Conservation (phyloP, 164 flowering plant species). For the Chimonanthus praecox region DNA sequence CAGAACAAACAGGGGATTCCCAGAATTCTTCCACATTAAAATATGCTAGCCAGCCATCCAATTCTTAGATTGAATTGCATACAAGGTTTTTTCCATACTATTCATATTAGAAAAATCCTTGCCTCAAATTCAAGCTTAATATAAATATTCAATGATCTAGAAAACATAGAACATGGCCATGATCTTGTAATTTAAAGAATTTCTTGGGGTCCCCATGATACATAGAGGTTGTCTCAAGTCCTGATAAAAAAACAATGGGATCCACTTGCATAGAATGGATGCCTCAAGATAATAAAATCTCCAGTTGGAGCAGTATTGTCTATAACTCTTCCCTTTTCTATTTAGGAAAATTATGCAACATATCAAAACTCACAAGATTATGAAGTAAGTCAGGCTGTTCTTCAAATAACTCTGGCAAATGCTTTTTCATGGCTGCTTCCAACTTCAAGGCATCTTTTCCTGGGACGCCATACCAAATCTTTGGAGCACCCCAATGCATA, state of each 20-base stretch:
- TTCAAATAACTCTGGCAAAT: slow-evolving; percentile 87
- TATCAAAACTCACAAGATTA: slow-evolving; percentile 65
- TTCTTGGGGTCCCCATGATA: background rate
- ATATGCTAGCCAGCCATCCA: background rate
- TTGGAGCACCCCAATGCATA: slow-evolving; percentile 98
- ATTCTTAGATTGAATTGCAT: background rate
- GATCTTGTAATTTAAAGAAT: background rate
- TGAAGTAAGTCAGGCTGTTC: slow-evolving; percentile 99
- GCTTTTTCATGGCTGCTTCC: slow-evolving; percentile 87
- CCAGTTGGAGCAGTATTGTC: background rate
- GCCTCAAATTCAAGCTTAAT: background rate
- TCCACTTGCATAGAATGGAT: background rate
- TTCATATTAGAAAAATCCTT: too few relatives aligned
- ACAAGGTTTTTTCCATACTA: too few relatives aligned
- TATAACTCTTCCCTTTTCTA: background rate
- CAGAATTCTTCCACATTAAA: background rate
- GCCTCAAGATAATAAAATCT: background rate
- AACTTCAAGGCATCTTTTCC: slow-evolving; percentile 67
- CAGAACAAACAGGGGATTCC: background rate
- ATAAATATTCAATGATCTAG: background rate
- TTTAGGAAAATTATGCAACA: background rate
- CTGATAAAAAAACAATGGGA: background rate
- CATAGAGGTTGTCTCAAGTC: background rate
- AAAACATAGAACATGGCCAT: background rate
- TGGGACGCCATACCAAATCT: slow-evolving; percentile 97